These are phyloP conservation scores for Puccinia novopanici DNA, from an alignment of 1,284 basidiomycete genomes.

Conservation along the genomic window DNA sequence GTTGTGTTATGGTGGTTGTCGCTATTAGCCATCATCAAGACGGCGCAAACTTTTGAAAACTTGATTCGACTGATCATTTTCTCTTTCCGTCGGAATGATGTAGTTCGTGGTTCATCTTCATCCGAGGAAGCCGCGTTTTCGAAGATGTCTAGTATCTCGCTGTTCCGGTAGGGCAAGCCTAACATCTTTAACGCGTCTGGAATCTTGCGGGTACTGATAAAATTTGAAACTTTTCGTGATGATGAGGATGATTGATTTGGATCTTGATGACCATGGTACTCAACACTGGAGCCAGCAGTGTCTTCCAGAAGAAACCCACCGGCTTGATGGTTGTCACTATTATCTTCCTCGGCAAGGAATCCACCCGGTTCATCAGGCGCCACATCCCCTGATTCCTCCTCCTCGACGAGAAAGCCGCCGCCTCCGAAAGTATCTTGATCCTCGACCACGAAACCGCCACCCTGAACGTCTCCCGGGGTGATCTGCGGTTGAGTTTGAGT, in stretches of 20 bases:
- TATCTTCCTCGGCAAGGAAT: neutral
- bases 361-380: neutral
- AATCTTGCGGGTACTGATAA: constrained; percentile 1
- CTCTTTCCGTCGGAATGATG: neutral
- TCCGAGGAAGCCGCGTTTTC: constrained; percentile 38
- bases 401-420: constrained; percentile 17
- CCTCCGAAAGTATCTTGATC: neutral
- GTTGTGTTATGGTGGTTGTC: neutral
- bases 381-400: constrained; percentile 1
- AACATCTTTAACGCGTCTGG: constrained; percentile 36
- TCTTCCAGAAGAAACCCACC: constrained; percentile 1
- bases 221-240: constrained; percentile 1
- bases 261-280: neutral
- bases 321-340: neutral
- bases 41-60: constrained; percentile 42
- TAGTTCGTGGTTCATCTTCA: constrained; percentile 16
- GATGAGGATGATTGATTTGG: neutral
- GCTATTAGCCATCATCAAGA: constrained; percentile 24
- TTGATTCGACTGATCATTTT: constrained; percentile 26
- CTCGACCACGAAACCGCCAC: constrained; percentile 14
- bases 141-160: constrained; percentile 36
- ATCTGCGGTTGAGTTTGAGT: neutral
- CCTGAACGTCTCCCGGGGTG: neutral
- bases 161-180: constrained; percentile 33
- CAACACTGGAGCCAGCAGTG: neutral